These are phyloP conservation scores for Penicillium robsamsonii DNA, from an alignment of 495 filamentous ascomycete genomes.

Conservation along the genomic window DNA sequence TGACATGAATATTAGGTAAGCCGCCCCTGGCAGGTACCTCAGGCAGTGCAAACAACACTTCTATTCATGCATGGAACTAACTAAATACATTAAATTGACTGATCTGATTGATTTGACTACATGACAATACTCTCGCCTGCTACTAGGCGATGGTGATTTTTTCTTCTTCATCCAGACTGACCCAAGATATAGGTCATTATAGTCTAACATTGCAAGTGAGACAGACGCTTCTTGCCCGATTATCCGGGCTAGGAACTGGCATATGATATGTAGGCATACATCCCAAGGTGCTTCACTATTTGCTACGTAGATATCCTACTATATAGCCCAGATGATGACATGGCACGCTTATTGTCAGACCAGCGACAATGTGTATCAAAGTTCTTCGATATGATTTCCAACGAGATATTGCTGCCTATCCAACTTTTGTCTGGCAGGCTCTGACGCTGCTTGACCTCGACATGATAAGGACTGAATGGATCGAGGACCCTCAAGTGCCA, in stretches of 20 bases:
- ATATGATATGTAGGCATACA: neutral
- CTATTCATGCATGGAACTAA: neutral
- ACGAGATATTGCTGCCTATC: neutral
- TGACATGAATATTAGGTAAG: slow-evolving; percentile 29
- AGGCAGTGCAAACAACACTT: neutral
- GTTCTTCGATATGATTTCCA: slow-evolving; percentile 9
- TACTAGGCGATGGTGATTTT: neutral
- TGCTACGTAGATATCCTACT: neutral
- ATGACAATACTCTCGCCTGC: neutral
- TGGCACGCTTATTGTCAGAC: neutral
- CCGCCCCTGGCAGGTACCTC: slow-evolving; percentile 16
- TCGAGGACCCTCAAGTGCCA: slow-evolving; percentile 41
- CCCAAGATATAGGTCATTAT: neutral
- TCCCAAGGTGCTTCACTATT: neutral
- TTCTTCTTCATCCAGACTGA: neutral
- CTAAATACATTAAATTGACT: neutral
- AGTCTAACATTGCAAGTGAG: neutral
- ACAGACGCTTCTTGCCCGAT: neutral
- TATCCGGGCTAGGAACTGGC: neutral
- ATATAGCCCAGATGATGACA: neutral
- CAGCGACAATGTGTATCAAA: slow-evolving; percentile 9
- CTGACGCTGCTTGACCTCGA: neutral
- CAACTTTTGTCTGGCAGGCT: neutral
- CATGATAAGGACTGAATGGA: slow-evolving; percentile 26
- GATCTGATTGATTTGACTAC: neutral